phyloP scores from a whole-genome alignment of 2,329 filamentous ascomycete genomes.

The Colletotrichum sp. region DNA sequence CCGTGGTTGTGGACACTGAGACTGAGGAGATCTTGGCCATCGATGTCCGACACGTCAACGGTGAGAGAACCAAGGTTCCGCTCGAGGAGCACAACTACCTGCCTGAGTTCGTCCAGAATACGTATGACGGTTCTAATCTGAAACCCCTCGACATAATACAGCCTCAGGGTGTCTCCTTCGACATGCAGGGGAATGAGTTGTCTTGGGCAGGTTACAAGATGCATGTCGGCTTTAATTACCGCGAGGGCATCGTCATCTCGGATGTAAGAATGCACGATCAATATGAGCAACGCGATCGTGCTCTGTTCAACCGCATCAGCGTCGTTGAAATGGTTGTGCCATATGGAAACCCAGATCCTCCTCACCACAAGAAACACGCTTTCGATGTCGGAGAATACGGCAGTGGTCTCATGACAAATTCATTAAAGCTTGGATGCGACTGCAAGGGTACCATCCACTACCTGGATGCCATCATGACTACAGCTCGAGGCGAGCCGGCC shows the following conservation, averaged over 20 bases:
- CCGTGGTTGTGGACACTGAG: slow-evolving; percentile 50
- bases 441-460: slow-evolving; percentile 76
- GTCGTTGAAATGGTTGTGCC: slow-evolving; percentile 4
- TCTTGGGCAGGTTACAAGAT: slow-evolving; percentile 65
- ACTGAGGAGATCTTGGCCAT: slow-evolving; percentile 51
- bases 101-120: slow-evolving; percentile 53
- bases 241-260: slow-evolving; percentile 62
- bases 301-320: slow-evolving; percentile 8
- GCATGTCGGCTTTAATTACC: slow-evolving; percentile 52
- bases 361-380: not conserved
- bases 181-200: slow-evolving; percentile 48
- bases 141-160: slow-evolving; percentile 78
- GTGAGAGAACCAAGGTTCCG: slow-evolving; percentile 42
- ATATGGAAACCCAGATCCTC: not conserved
- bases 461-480: slow-evolving; percentile 61
- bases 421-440: slow-evolving; percentile 64
- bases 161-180: slow-evolving; percentile 71
- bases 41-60: slow-evolving; percentile 34
- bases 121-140: slow-evolving; percentile 56
- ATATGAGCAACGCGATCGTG: not conserved
- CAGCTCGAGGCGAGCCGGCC: slow-evolving; percentile 69
- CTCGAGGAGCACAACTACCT: slow-evolving; percentile 42
- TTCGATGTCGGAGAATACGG: slow-evolving; percentile 5
- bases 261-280: slow-evolving; percentile 47
- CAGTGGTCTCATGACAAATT: slow-evolving; percentile 61